These are phyloP conservation scores for Pseudonectria foliicola DNA, from an alignment of 2,329 filamentous ascomycete genomes.

Conservation along the genomic window DNA sequence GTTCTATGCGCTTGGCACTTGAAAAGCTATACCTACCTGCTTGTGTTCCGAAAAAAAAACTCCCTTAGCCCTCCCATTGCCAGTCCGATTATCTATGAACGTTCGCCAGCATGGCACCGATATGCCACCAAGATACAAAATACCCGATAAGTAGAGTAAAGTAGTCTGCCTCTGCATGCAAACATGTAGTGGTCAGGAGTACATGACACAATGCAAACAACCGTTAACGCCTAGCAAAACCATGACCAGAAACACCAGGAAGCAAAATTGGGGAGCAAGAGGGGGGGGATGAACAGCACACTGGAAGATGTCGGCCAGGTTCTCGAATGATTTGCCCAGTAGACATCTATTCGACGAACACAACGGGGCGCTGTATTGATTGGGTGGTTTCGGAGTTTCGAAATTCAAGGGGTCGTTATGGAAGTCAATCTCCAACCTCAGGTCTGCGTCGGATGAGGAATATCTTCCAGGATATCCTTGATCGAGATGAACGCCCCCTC, in stretches of 20 bases:
- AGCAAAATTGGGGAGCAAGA: conserved; percentile 1
- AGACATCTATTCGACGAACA: too few relatives aligned
- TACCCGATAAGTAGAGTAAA: neutral
- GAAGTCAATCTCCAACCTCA: conserved; percentile 12
- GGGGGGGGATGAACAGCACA: neutral
- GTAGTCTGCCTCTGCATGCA: too few relatives aligned
- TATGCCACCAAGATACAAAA: neutral
- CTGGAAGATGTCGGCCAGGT: conserved; percentile 10
- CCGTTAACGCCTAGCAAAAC: conserved; percentile 1
- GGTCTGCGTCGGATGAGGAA: conserved; percentile 32
- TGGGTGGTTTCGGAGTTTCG: neutral
- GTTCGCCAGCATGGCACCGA: neutral
- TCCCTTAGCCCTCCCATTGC: conserved; percentile 3
- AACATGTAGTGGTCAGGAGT: neutral
- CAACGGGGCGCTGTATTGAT: too few relatives aligned
- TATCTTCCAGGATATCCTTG: conserved; percentile 40
- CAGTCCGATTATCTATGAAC: conserved; percentile 3
- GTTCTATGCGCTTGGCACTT: conserved; percentile 10
- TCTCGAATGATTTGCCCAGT: conserved; percentile 7
- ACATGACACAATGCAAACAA: neutral
- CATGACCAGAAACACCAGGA: neutral
- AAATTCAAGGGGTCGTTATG: conserved; percentile 1
- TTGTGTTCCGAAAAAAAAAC: conserved; percentile 8
- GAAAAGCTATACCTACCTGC: conserved; percentile 3
- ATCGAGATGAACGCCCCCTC: conserved; percentile 73